phyloP scores from a whole-genome alignment of 352 stramenopile species.

The Phytophthora rubi region DNA sequence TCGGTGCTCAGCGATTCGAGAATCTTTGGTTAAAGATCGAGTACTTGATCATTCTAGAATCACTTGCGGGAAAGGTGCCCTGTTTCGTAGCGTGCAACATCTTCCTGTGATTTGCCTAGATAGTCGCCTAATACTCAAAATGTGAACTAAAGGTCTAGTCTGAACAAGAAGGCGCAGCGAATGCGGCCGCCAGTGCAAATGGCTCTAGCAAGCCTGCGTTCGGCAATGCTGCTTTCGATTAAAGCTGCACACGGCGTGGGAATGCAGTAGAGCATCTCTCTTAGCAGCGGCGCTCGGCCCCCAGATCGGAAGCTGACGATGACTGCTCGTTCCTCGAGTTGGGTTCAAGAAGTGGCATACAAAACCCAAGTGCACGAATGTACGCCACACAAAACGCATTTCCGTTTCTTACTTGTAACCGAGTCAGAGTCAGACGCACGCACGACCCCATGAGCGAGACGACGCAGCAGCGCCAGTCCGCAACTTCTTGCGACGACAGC shows the following conservation, averaged over 20 bases:
- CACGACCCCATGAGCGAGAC: slow-evolving; percentile 18
- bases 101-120: no score
- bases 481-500: slow-evolving; percentile 19
- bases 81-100: no score
- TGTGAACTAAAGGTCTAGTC: no score
- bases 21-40: no score
- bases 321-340: neutral
- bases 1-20: no score
- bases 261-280: neutral
- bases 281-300: neutral
- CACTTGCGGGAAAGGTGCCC: no score
- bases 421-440: slow-evolving; percentile 23
- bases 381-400: slow-evolving; percentile 14
- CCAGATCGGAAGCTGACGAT: slow-evolving; percentile 10
- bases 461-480: slow-evolving; percentile 20
- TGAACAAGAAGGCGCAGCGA: no score
- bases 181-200: no score
- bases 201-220: neutral
- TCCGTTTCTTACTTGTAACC: slow-evolving; percentile 13
- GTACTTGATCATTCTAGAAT: no score
- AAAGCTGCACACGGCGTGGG: neutral
- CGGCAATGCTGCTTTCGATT: neutral
- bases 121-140: no score
- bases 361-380: neutral
- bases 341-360: slow-evolving; percentile 15